phyloP scores from a whole-genome alignment of 805 yeast genomes.

The Ogataea paraovalis region DNA sequence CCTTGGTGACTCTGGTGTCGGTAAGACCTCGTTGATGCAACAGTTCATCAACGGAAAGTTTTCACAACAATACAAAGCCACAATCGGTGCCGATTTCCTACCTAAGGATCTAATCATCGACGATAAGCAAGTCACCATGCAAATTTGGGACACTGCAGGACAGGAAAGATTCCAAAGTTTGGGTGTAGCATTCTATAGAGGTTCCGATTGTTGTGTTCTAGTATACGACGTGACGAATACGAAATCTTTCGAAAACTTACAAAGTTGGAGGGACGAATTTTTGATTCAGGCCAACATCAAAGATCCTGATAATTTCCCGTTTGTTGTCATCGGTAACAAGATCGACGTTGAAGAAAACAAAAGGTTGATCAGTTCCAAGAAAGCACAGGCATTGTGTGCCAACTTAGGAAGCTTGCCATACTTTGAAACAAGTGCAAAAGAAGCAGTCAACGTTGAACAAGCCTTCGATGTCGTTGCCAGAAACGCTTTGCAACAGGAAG shows the following conservation, averaged over 20 bases:
- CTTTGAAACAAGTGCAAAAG: constrained; percentile 97
- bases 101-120: constrained; percentile 88
- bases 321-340: constrained; percentile 91
- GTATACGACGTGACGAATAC: constrained; percentile 95
- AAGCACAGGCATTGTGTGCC: constrained; percentile 39
- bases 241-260: constrained; percentile 84
- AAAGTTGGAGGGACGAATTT: constrained; percentile 94
- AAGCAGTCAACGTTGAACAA: constrained; percentile 88
- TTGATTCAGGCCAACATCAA: constrained; percentile 87
- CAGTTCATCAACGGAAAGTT: constrained; percentile 94
- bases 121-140: constrained; percentile 74
- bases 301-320: constrained; percentile 94
- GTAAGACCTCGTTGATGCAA: constrained; percentile 95
- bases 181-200: constrained; percentile 96
- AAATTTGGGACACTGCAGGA: constrained; percentile 98
- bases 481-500: constrained; percentile 94
- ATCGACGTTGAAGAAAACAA: constrained; percentile 91
- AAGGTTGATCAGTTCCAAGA: constrained; percentile 61
- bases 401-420: constrained; percentile 73
- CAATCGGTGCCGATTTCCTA: constrained; percentile 95
- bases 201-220: constrained; percentile 96
- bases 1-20: constrained; percentile 96
- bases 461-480: constrained; percentile 96
- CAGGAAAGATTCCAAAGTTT: constrained; percentile 96
- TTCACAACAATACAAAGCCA: constrained; percentile 93